Base-by-base conservation (phyloP, 805 yeast species). In the Lachancea cidri region DNA sequence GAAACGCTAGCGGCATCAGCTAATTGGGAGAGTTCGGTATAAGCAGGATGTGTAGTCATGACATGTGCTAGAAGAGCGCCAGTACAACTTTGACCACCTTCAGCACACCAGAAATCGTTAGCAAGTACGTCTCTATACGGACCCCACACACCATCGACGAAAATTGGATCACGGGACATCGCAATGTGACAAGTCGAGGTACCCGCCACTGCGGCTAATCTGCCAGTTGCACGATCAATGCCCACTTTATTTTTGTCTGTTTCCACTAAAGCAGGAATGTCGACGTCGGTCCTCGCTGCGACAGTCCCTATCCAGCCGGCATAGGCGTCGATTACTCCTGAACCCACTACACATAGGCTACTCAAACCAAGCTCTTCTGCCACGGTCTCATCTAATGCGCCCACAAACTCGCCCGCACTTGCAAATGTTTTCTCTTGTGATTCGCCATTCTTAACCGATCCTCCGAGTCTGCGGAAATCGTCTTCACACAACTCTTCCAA, bases 241-340 rank as follows among this genome's bases (percentile, higher is more conserved):
- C 77, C 77, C 2, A 43, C 41, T 29, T 62, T 58, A 32, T 66
- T 67, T 33, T 69, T 61, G 44, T 77, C 81, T 45, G 71, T 71
- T 43, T 74, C 73, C 3, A 68, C 69, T 46, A 73, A 65, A n/a
- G 67, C 65, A 0, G 77, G 76, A 41, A 80, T 71, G 17, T 57
- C 69, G 4, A 67, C 57, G 48, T 83, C 86, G 4, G 87, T 80
- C 51, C 81, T 79, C 1, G 95, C 95, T 19, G 97, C 98, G 44
- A 91, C 96, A 1, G 98, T 93, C 42, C 98, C 98, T 42, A 93
- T 78, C 97, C 98, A 93, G 34, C 98, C 98, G 3, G 98, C 95
- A 59, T 93, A 93, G 4, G 98, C 97, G 62, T 93, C 98, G 58
- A 93, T 93, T 29, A 93, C 95, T 58, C 96, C 97, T 1, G 94